A percentile compares a stretch with the other conserved stretches of the same genome.
Evolutionary conservation across 2,329 filamentous ascomycete genomes (phyloP).

Genomic region (Alternaria burnsii): DNA sequence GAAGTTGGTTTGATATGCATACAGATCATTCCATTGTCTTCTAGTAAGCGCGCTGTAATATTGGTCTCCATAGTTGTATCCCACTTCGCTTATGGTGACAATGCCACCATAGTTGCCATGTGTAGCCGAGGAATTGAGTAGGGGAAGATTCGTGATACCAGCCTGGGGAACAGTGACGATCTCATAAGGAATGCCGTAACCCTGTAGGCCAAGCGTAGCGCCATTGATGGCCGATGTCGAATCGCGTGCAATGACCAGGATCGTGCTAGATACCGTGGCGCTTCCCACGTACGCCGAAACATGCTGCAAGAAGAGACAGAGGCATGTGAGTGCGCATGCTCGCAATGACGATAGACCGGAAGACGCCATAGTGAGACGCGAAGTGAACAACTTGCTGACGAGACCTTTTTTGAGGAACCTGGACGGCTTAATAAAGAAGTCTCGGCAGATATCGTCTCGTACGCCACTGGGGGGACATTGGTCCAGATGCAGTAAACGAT

Average conservation of each 20-base stretch:
- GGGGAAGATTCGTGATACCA: conserved; percentile 60
- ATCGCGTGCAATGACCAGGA: conserved; percentile 66
- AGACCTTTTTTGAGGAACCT: conserved; percentile 31
- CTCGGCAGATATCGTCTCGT: conserved; percentile 43
- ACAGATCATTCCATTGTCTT: conserved; percentile 65
- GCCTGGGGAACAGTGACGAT: conserved; percentile 63
- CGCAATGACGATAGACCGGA: conserved; percentile 35
- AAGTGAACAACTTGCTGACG: conserved; percentile 29
- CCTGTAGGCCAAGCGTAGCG: conserved; percentile 64
- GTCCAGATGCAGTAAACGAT: conserved; percentile 38
- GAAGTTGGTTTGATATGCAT: conserved; percentile 66
- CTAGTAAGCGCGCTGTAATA: conserved; percentile 64
- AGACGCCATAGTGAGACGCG: conserved; percentile 34
- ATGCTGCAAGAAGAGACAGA: conserved; percentile 28
- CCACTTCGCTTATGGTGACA: conserved; percentile 63
- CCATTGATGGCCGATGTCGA: conserved; percentile 58
- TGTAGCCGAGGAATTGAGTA: conserved; percentile 58
- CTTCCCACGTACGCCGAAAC: conserved; percentile 33
- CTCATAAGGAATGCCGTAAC: conserved; percentile 68
- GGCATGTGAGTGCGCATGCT: conserved; percentile 34
- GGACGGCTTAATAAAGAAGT: conserved; percentile 43
- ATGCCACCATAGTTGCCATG: conserved; percentile 68
- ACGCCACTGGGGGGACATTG: conserved; percentile 30
- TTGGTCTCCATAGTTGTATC: conserved; percentile 61
- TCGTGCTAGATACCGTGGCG: conserved; percentile 53